Percentiles rank a stretch among this genome's conserved stretches.
Conservation (phyloP, 176 grass and related monocot genomes). For the Aegilops longissima region DNA sequence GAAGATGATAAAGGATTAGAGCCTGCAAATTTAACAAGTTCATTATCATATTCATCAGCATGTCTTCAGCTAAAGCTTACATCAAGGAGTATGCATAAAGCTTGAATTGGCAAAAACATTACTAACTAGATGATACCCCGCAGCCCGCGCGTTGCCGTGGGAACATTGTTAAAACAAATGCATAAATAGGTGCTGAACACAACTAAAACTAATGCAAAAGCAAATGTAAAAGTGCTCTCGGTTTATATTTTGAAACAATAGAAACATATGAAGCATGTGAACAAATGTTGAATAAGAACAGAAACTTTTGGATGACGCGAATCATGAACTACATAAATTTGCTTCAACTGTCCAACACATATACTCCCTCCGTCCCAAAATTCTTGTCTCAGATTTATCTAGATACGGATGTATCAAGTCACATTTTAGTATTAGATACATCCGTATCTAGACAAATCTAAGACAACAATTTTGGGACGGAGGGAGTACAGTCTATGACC, state of each 20-base stretch:
- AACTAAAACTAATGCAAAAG: background rate
- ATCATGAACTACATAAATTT: too few species aligned
- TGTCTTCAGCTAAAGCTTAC: conserved; percentile 28
- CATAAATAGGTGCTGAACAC: background rate
- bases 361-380: background rate
- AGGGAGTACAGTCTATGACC: background rate
- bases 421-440: too few species aligned
- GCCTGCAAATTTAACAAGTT: conserved; percentile 58
- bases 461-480: too few species aligned
- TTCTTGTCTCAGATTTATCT: too few species aligned
- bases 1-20: conserved; percentile 77
- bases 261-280: background rate
- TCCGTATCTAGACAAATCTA: too few species aligned
- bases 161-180: background rate
- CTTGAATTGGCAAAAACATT: conserved; percentile 17
- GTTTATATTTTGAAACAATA: background rate
- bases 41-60: conserved; percentile 15
- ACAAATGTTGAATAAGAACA: too few species aligned
- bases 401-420: too few species aligned
- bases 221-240: background rate
- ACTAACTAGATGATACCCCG: background rate
- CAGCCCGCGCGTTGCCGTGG: too few species aligned
- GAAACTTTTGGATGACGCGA: too few species aligned
- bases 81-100: background rate
- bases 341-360: too few species aligned